Base-by-base conservation (phyloP, 805 yeast species). In the Saccharomycopsis fermentans region DNA sequence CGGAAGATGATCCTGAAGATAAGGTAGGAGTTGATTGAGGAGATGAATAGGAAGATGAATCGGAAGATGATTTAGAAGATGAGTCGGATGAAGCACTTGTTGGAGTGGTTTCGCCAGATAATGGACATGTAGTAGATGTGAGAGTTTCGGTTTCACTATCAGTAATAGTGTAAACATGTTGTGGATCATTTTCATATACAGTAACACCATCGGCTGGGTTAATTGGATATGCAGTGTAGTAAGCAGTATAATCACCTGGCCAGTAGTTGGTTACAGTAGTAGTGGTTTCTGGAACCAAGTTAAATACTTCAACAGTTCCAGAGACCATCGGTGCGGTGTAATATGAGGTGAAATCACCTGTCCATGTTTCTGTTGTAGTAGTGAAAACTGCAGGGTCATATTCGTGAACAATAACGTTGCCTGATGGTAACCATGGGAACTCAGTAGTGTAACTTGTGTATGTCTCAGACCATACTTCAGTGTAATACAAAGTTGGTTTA, bases 151-250 rank as follows among this genome's bases (percentile, higher is more conserved):
- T 21, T n/a, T 55, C 35, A 26, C 35, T 21, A 35, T 37, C 17
- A 24, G 58, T 48, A 8, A 24, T 12, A n/a, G 48, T 48, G 21
- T 52, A 35, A 6, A 43, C 32, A 17, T 21, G 27, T 21, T 48
- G 27, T 19, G 58, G 58, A 21, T 29, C 35, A 48, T 35, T 47
- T 36, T 55, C 58, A 14, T 36, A 48, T 6, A 55, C 58, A n/a
- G 58, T 55, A 26, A 54, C 29, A 21, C 50, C 50, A 43, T 43
- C 50, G 17, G 48, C 43, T 24, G 48, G 48, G 26, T 53, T 39
- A 35, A 24, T 50, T 21, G 58, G 58, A 27, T 48, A 55, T 21
- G 52, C 58, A 9, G 58, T 55, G 21, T 39, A 32, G 12, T 34
- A 35, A 14, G 55, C 35, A 26, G 55, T 50, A 35, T 40, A 21